A percentile compares a stretch with the other conserved stretches of the same genome.
phyloP scores from a whole-genome alignment of 176 grass and related monocot genomes.

The Puya raimondii region DNA sequence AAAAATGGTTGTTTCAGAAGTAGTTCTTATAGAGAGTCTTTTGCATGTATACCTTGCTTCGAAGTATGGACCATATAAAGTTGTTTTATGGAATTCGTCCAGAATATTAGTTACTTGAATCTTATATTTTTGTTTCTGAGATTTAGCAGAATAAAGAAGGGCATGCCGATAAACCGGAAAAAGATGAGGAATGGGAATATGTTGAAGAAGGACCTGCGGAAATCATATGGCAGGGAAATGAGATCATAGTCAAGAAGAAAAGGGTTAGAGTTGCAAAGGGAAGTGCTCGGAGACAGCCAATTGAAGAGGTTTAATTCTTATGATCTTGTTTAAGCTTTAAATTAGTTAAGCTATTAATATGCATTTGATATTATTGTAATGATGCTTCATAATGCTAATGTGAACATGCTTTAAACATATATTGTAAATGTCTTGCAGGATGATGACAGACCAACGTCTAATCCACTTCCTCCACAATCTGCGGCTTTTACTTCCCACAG shows the following conservation, averaged over 20 bases:
- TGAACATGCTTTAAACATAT: conserved; percentile 9
- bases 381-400: conserved; percentile 6
- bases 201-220: conserved; percentile 76
- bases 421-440: conserved; percentile 46
- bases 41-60: too few relatives aligned
- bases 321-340: not conserved
- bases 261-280: conserved; percentile 64
- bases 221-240: conserved; percentile 94
- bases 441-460: conserved; percentile 79
- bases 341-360: conserved; percentile 1
- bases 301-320: conserved; percentile 43
- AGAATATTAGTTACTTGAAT: conserved; percentile 1
- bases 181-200: conserved; percentile 74
- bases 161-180: conserved; percentile 27
- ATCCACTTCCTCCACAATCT: conserved; percentile 74
- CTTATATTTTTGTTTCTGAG: conserved; percentile 14
- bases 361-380: not conserved
- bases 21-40: too few relatives aligned
- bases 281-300: conserved; percentile 25
- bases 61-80: too few relatives aligned
- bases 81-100: too few relatives aligned
- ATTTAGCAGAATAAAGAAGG: conserved; percentile 40
- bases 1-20: too few relatives aligned
- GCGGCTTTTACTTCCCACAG: conserved; percentile 46
- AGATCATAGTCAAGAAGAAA: conserved; percentile 98